Percentiles rank a stretch among this genome's conserved stretches.
phyloP scores from a whole-genome alignment of 208 protist species.

The Wallacemonas sp. region DNA sequence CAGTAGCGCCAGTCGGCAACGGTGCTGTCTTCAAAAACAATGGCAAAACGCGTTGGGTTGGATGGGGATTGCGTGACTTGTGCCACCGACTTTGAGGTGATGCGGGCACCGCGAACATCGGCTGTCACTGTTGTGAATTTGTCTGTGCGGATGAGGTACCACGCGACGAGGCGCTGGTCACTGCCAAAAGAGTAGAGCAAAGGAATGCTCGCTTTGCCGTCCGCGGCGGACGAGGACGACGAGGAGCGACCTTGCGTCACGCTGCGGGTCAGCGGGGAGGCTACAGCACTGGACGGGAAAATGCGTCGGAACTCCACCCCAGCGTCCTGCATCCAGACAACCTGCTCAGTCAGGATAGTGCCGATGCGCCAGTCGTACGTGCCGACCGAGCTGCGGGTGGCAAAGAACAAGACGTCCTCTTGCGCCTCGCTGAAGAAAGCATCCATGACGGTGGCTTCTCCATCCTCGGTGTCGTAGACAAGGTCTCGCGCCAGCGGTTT shows the following conservation, averaged over 20 bases:
- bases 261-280: background rate
- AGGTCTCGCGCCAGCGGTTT: constrained; percentile 47
- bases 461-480: constrained; percentile 68
- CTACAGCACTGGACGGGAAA: constrained; percentile 71
- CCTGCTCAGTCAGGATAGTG: constrained; percentile 72
- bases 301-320: constrained; percentile 75
- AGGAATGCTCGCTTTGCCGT: constrained; percentile 43
- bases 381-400: constrained; percentile 58
- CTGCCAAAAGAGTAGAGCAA: constrained; percentile 80
- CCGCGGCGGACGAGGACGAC: background rate
- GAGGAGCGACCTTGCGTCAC: background rate
- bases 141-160: constrained; percentile 50
- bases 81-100: constrained; percentile 51
- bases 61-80: constrained; percentile 67
- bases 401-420: constrained; percentile 77
- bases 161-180: constrained; percentile 75
- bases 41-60: constrained; percentile 50
- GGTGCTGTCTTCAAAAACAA: constrained; percentile 78
- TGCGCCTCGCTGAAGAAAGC: constrained; percentile 79
- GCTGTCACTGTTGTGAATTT: constrained; percentile 49
- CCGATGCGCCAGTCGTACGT: constrained; percentile 79
- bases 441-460: constrained; percentile 67
- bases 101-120: constrained; percentile 73
- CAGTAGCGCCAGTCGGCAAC: constrained; percentile 71
- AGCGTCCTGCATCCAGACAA: constrained; percentile 61